Percentiles rank a stretch among this genome's conserved stretches.
Conservation (phyloP, 768 basidiomycete genomes). For the Naganishia friedmannii region DNA sequence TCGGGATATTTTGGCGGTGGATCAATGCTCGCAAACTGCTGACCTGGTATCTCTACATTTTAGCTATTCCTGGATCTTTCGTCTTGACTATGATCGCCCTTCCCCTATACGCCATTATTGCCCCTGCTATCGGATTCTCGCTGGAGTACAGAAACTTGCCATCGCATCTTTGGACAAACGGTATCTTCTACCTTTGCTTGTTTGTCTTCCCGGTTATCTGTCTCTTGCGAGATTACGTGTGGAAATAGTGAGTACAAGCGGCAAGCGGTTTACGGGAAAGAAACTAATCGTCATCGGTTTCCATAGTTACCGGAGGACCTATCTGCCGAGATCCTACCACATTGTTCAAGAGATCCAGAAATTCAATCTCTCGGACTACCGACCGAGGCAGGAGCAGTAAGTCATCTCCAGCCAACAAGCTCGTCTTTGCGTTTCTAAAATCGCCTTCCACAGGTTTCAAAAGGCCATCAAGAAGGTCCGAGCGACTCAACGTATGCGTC, state of each 20-base stretch:
- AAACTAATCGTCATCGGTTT: not conserved
- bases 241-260: conserved; percentile 81
- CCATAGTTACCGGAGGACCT: conserved; percentile 80
- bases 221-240: conserved; percentile 80
- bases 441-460: conserved; percentile 67
- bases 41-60: conserved; percentile 26
- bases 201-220: conserved; percentile 79
- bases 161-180: conserved; percentile 80
- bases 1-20: conserved; percentile 8
- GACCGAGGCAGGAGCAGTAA: conserved; percentile 94
- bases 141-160: conserved; percentile 86
- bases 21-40: not conserved
- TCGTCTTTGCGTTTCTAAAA: not conserved
- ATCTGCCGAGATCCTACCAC: conserved; percentile 87
- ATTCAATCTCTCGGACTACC: conserved; percentile 94
- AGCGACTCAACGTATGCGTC: conserved; percentile 94
- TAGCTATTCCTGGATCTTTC: conserved; percentile 96
- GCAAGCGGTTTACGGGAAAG: too few species aligned
- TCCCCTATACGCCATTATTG: conserved; percentile 81
- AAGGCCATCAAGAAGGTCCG: conserved; percentile 99
- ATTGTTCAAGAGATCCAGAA: conserved; percentile 99
- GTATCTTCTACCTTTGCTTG: conserved; percentile 84
- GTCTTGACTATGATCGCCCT: conserved; percentile 93
- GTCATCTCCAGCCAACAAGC: conserved; percentile 28
- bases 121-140: conserved; percentile 81